Evolutionary conservation across 2,329 filamentous ascomycete species (phyloP), one percentile per base, ranked within the genome.

Genomic region (Cylindrodendrum hubeiense): DNA sequence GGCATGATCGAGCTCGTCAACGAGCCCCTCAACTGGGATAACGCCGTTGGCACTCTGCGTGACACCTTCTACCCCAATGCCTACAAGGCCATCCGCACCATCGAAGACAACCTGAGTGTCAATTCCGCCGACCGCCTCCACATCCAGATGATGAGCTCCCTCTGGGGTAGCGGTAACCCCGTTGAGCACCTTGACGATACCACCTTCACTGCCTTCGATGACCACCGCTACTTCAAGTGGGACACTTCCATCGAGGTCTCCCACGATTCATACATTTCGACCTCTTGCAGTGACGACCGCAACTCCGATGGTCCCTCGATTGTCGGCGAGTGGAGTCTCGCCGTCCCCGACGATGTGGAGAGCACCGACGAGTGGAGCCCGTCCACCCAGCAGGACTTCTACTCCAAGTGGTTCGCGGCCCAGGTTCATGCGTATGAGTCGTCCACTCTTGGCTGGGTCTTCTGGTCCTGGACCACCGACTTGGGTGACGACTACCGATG

Each of bases 171-270:
- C 3, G 87, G 86, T 9, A 81, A 89, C 68, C 85, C 87, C 2
- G 83, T 79, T 26, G 69, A 82, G 55, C 79, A 78, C 57, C 76
- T 89, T 12, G 72, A 77, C 13, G 77, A 80, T 68, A 77, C 78
- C 15, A 76, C 79, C 43, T 82, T 80, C 71, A 79, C 84, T 5
- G 83, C 83, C 19, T 90, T 85, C 69, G 87, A 90, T 73, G 84
- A 89, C 76, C 87, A 89, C 73, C 82, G 85, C 30, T 90, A 90
- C 75, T 76, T 88, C 46, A 89, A 89, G 74, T 90, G 83, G 81
- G 73, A 74, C n/a, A 66, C 63, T 5, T 69, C 60, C 51, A 63
- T 75, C 17, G 26, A 58, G 3, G 82, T 82, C 68, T 69, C 62
- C 1, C 66, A 81, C 37, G 68, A 76, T 5, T 74, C 78, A 12